Conservation (phyloP, 2,329 filamentous ascomycete genomes). For the Chrysoporthe austroafricana region DNA sequence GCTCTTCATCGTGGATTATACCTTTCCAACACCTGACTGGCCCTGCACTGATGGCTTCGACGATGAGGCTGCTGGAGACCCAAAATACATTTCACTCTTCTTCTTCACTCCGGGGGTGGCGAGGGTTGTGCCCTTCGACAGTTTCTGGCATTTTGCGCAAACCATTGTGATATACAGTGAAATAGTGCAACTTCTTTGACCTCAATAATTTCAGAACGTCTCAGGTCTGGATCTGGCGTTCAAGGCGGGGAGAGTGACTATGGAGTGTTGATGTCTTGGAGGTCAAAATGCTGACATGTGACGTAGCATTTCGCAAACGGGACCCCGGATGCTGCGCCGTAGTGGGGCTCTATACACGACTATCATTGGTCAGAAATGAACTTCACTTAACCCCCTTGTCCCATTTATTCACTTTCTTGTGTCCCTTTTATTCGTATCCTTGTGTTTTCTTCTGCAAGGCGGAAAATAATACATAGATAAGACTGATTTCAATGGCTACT, state of each 20-base stretch:
- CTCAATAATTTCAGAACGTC: not conserved
- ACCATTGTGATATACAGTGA: conserved; percentile 55
- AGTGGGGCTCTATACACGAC: not conserved
- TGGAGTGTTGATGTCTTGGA: not conserved
- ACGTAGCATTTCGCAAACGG: not conserved
- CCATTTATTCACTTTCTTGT: not conserved
- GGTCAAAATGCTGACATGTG: not conserved
- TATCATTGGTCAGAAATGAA: not conserved
- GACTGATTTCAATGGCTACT: too few species aligned
- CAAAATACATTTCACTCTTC: conserved; percentile 69
- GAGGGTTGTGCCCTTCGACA: conserved; percentile 61
- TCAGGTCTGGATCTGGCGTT: too few species aligned
- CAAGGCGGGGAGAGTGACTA: not conserved
- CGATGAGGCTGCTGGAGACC: conserved; percentile 54
- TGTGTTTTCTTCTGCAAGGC: not conserved
- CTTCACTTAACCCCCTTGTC: not conserved
- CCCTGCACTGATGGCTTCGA: conserved; percentile 59
- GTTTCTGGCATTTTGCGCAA: conserved; percentile 66
- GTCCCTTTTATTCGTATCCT: not conserved
- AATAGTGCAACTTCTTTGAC: not conserved
- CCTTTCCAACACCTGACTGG: conserved; percentile 63
- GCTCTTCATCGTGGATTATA: conserved; percentile 33
- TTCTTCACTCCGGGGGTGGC: conserved; percentile 69
- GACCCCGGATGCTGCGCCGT: not conserved
- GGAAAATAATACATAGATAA: too few species aligned